phyloP scores from a whole-genome alignment of 1,139 yeast species.

The Candida dubliniensis region DNA sequence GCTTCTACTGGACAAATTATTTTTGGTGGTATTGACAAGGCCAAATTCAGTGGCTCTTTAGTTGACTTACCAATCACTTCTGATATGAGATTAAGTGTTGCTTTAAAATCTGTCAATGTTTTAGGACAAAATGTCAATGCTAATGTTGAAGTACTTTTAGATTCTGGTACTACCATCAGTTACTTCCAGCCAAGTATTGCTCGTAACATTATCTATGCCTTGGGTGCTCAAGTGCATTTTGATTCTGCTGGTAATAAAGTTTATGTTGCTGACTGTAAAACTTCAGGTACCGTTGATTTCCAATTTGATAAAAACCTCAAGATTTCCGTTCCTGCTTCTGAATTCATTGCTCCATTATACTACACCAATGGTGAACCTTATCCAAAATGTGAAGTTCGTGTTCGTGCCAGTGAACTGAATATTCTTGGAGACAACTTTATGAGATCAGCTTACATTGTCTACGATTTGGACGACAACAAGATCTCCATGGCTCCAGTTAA shows the following conservation, averaged over 20 bases:
- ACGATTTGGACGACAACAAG: constrained; percentile 60
- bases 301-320: constrained; percentile 29
- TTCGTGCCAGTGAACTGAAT: constrained; percentile 7
- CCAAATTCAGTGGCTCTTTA: constrained; percentile 25
- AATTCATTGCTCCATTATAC: constrained; percentile 16
- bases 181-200: constrained; percentile 22
- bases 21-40: constrained; percentile 32
- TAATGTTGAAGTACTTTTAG: constrained; percentile 14
- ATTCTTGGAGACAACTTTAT: constrained; percentile 67
- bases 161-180: constrained; percentile 32
- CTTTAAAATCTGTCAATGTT: background rate
- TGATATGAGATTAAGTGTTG: constrained; percentile 4
- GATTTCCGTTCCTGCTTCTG: constrained; percentile 29
- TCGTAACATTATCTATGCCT: constrained; percentile 20
- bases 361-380: constrained; percentile 6
- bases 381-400: constrained; percentile 11
- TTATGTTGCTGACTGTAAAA: constrained; percentile 6
- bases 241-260: constrained; percentile 4
- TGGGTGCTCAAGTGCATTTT: constrained; percentile 17
- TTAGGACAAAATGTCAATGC: background rate
- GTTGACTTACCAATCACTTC: constrained; percentile 9
- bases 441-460: constrained; percentile 68
- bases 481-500: constrained; percentile 64
- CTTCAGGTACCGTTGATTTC: constrained; percentile 19
- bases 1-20: constrained; percentile 25